Evolutionary conservation across 495 filamentous ascomycete species (phyloP).

Genomic region (Pseudoneurospora amorphoporcata): DNA sequence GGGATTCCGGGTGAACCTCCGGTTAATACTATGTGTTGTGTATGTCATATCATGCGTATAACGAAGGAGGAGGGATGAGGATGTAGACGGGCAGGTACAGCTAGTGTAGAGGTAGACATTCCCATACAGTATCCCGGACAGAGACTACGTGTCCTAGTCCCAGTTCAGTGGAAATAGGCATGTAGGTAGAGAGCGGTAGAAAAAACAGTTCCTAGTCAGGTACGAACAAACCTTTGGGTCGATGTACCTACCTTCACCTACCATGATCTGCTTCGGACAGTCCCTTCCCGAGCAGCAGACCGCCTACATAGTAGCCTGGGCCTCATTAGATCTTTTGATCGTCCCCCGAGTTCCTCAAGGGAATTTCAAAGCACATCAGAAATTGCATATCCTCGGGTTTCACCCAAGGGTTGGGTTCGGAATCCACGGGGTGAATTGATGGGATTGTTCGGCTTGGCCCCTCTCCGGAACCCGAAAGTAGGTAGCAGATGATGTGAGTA

Average conservation of each 20-base stretch:
- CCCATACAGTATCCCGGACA: background rate
- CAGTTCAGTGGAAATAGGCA: background rate
- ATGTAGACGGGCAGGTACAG: background rate
- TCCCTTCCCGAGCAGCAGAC: background rate
- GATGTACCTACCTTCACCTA: background rate
- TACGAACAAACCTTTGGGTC: background rate
- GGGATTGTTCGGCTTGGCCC: background rate
- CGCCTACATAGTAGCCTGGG: background rate
- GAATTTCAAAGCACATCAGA: background rate
- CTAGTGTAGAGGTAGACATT: background rate
- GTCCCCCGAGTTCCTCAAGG: background rate
- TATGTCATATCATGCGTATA: background rate
- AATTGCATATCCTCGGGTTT: background rate
- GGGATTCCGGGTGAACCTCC: background rate
- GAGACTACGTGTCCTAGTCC: background rate
- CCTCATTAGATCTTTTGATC: background rate
- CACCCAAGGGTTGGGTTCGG: background rate
- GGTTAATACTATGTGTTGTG: background rate
- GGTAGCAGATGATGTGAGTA: background rate
- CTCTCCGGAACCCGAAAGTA: background rate
- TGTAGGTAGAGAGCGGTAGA: background rate
- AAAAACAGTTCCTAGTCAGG: background rate
- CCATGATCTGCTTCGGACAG: background rate
- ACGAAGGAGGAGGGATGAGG: background rate
- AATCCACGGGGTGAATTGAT: background rate